phyloP scores from a whole-genome alignment of 2,329 filamentous ascomycete genomes.

The Colletotrichum caudatum region DNA sequence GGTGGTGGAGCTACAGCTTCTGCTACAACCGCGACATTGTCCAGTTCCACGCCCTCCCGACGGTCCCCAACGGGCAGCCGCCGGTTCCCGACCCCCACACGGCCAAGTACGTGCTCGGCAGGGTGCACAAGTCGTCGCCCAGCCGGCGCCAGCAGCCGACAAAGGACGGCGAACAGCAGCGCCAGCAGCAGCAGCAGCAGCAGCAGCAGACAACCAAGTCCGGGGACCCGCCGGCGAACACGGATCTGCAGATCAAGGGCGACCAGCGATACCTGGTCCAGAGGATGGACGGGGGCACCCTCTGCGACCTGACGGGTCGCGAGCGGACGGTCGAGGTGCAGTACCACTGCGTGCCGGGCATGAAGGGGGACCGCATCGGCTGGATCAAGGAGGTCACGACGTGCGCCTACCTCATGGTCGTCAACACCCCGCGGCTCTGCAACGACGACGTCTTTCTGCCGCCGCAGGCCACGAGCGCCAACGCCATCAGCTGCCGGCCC shows the following conservation, averaged over 20 bases:
- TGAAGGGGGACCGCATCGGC: constrained; percentile 79
- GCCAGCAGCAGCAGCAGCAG: constrained; percentile 30
- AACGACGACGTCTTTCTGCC: constrained; percentile 88
- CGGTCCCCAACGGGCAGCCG: constrained; percentile 74
- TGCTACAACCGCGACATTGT: constrained; percentile 90
- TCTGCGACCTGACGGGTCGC: constrained; percentile 87
- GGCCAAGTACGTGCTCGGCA: constrained; percentile 82
- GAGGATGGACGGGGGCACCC: constrained; percentile 80
- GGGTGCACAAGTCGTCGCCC: constrained; percentile 54
- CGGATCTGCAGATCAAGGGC: constrained; percentile 82
- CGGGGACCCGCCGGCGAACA: constrained; percentile 53
- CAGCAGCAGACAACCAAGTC: constrained; percentile 30
- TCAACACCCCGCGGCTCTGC: constrained; percentile 90
- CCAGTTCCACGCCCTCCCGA: constrained; percentile 88
- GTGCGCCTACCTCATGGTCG: constrained; percentile 92
- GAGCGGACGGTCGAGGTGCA: constrained; percentile 88
- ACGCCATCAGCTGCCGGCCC: constrained; percentile 80
- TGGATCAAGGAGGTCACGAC: constrained; percentile 95
- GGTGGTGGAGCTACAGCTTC: constrained; percentile 97
- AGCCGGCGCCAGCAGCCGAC: constrained; percentile 39
- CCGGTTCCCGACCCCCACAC: constrained; percentile 82
- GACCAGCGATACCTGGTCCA: constrained; percentile 90
- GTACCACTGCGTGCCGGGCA: constrained; percentile 81
- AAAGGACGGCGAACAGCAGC: constrained; percentile 36
- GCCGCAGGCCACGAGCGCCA: constrained; percentile 80